Evolutionary conservation across 768 basidiomycete species (phyloP).

Genomic region (Tephrocybe sp.): DNA sequence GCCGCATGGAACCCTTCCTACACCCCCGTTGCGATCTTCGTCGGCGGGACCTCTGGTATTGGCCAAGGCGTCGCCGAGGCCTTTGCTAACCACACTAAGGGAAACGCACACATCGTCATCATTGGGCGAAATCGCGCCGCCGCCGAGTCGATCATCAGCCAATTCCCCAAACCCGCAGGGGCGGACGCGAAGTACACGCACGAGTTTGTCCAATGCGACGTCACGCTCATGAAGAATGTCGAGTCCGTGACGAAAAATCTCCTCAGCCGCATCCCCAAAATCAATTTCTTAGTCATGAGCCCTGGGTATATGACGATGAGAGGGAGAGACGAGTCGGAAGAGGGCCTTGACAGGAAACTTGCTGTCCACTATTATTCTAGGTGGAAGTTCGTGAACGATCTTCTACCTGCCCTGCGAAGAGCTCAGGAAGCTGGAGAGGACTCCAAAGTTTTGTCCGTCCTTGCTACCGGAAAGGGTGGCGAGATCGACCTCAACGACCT

Average conservation of each 20-base stretch:
- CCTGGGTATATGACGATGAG: slow-evolving; percentile 38
- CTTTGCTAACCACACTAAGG: slow-evolving; percentile 40
- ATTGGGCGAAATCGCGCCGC: slow-evolving; percentile 45
- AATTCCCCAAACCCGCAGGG: slow-evolving; percentile 30
- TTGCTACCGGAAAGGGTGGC: slow-evolving; percentile 33
- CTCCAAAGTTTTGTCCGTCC: slow-evolving; percentile 47
- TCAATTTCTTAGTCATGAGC: slow-evolving; percentile 50
- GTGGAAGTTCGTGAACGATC: slow-evolving; percentile 44
- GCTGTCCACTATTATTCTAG: slow-evolving; percentile 49
- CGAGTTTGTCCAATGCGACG: slow-evolving; percentile 47
- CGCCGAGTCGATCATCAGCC: slow-evolving; percentile 37
- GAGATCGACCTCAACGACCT: slow-evolving; percentile 43
- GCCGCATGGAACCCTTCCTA: slow-evolving; percentile 19
- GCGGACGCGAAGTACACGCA: slow-evolving; percentile 19
- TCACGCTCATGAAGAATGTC: slow-evolving; percentile 42
- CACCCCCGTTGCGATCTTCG: slow-evolving; percentile 32
- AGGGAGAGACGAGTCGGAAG: slow-evolving; percentile 31
- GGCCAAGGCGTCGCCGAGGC: slow-evolving; percentile 41
- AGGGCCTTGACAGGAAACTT: slow-evolving; percentile 32
- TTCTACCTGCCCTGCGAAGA: slow-evolving; percentile 40
- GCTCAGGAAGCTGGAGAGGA: slow-evolving; percentile 48
- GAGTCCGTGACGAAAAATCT: slow-evolving; percentile 29
- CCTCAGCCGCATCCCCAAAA: slow-evolving; percentile 32
- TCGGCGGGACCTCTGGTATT: slow-evolving; percentile 41
- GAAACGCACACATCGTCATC: slow-evolving; percentile 46